Evolutionary conservation across 306 rosid species (phyloP).

Genomic region (Dalbergia cultrata): DNA sequence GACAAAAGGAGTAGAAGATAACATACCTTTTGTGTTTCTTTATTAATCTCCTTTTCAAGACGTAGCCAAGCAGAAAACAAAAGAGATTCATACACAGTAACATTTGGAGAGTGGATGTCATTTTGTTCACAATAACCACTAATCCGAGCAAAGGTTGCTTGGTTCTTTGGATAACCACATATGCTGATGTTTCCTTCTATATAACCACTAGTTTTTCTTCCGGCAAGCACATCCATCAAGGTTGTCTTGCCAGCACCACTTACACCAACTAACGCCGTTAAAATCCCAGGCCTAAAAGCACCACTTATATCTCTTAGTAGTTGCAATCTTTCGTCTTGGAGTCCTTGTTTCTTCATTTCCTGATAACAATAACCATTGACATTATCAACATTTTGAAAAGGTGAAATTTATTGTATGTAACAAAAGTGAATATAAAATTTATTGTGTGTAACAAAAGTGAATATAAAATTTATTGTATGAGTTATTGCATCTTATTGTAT

Average conservation of each 20-base stretch:
- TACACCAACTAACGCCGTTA: conserved; percentile 62
- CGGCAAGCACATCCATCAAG: conserved; percentile 66
- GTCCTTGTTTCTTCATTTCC: conserved; percentile 63
- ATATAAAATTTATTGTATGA: background rate
- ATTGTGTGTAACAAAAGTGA: background rate
- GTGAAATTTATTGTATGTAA: no score
- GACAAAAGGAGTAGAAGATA: no score
- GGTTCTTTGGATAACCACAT: conserved; percentile 60
- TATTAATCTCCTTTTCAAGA: no score
- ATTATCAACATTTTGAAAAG: background rate
- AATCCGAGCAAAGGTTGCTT: conserved; percentile 58
- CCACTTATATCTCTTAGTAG: conserved; percentile 57
- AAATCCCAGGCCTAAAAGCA: conserved; percentile 58
- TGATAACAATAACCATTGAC: conserved; percentile 1
- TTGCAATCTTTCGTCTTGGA: conserved; percentile 54
- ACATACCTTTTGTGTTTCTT: no score
- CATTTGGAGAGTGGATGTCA: conserved; percentile 64
- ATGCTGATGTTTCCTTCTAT: conserved; percentile 33
- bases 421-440: background rate
- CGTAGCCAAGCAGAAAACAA: conserved; percentile 59
- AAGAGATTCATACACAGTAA: conserved; percentile 59
- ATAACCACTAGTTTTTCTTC: conserved; percentile 58
- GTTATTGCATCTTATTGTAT: background rate
- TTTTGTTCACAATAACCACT: conserved; percentile 67
- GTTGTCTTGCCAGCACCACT: conserved; percentile 65